These are phyloP conservation scores for Eragrostis nindensis DNA, from an alignment of 176 grass and related monocot species.

Conservation along the genomic window DNA sequence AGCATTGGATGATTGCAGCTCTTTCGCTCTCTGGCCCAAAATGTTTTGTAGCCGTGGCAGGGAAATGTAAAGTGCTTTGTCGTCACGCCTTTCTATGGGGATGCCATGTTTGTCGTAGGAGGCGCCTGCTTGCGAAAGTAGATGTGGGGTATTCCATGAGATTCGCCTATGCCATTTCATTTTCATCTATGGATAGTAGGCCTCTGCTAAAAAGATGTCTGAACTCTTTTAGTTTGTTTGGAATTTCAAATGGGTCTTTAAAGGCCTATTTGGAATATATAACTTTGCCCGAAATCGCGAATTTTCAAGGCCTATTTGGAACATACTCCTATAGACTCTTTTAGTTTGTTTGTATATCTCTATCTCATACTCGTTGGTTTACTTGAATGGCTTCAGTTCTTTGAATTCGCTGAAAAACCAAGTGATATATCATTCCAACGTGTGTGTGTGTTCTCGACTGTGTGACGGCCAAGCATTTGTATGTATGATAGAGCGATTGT, in stretches of 20 bases:
- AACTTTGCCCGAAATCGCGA: too few relatives aligned
- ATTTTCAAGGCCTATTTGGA: too few relatives aligned
- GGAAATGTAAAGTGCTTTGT: slow-evolving; percentile 42
- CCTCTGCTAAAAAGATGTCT: background rate
- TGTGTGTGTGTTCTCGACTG: too few relatives aligned
- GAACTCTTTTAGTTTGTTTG: background rate
- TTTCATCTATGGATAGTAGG: background rate
- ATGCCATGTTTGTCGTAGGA: slow-evolving; percentile 35
- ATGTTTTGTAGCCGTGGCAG: background rate
- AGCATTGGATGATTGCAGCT: slow-evolving; percentile 35
- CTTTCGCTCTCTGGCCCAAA: background rate
- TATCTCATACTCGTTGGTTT: too few relatives aligned
- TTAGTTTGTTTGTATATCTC: too few relatives aligned
- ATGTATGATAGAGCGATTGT: too few relatives aligned
- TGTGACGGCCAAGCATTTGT: too few relatives aligned
- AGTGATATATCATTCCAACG: too few relatives aligned
- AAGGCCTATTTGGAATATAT: too few relatives aligned
- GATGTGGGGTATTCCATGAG: slow-evolving; percentile 34
- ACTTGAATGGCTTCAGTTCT: too few relatives aligned
- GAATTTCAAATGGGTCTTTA: background rate
- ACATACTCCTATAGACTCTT: too few relatives aligned
- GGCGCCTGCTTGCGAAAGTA: slow-evolving; percentile 30
- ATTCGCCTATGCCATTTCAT: slow-evolving; percentile 35
- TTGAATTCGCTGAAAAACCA: too few relatives aligned
- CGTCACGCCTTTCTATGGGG: slow-evolving; percentile 35